phyloP scores from a whole-genome alignment of 2,329 filamentous ascomycete genomes.

The Byssoonygena ceratinophila region DNA sequence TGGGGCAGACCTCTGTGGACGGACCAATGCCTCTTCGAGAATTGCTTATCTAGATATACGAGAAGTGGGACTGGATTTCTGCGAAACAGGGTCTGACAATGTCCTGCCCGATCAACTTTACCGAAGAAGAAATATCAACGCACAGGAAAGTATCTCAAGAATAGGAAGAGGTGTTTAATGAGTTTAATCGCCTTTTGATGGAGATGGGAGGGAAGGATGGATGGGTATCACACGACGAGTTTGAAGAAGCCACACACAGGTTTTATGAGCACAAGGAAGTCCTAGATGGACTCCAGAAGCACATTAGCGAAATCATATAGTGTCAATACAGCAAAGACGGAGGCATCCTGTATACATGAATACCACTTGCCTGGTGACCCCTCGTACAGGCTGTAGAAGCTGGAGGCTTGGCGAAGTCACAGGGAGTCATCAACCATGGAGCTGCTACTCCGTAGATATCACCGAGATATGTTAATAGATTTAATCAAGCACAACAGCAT shows the following conservation, averaged over 20 bases:
- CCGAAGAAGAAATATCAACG: constrained; percentile 17
- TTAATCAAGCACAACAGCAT: no score
- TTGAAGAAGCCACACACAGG: constrained; percentile 17
- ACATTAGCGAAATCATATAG: not conserved
- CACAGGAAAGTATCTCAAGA: constrained; percentile 15
- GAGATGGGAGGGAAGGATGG: constrained; percentile 20
- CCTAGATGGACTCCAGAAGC: not conserved
- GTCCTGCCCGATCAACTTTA: constrained; percentile 19
- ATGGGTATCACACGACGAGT: constrained; percentile 23
- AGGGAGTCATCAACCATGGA: no score
- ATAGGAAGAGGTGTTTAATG: constrained; percentile 19
- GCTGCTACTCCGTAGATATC: no score
- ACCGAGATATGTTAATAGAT: no score
- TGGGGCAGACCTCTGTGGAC: constrained; percentile 16
- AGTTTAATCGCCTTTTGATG: constrained; percentile 18
- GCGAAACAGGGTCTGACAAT: constrained; percentile 9
- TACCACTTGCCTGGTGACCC: no score
- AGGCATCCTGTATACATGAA: no score
- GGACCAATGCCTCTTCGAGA: constrained; percentile 19
- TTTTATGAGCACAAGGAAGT: constrained; percentile 13
- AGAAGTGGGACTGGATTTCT: constrained; percentile 20
- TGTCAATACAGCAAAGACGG: no score
- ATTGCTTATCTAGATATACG: constrained; percentile 22
- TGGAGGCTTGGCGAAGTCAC: no score
- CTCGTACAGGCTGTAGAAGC: no score